Base-by-base conservation (phyloP, 139 green algal genomes). In the Pleodorina starrii region DNA sequence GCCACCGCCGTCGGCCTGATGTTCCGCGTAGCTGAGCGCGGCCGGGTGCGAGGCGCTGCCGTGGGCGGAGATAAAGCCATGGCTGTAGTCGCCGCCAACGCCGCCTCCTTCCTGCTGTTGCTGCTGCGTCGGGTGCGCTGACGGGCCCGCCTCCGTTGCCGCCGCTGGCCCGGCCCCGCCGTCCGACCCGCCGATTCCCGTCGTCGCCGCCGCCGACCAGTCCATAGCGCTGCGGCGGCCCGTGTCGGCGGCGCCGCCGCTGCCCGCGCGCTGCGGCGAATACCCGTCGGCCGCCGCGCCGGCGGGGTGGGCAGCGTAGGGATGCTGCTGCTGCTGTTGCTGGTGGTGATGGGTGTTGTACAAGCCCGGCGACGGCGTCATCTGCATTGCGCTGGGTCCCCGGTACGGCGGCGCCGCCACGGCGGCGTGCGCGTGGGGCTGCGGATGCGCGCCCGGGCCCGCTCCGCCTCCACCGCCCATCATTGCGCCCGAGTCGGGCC, bases 341-440 rank as follows among this genome's bases (percentile, higher is more conserved):
- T 84, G 75, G n/a, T 86, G 69, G 32, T 89, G 42, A 17, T 40
- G 32, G 51, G 50, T 44, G 43, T 46, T 68, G 29, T 23, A 7
- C 38, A 10, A 19, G 10, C 9, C 71, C 35, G 74, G 87, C 63
- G 57, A 59, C 35, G 48, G 82, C n/a, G 38, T 90, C 48, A 63
- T 78, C 21, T 90, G 86, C 80, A 90, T 79, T 5, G 87, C 68
- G 57, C 74, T 88, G 35, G 73, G 36, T 27, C 21, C 59, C 27
- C 51, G 38, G 35, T 44, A 60, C 63, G 46, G 21, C 38, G 35
- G 9, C 25, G 72, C 72, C 42, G 76, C 60, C 59, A 29, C 73
- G 40, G 69, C 74, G 44, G 38, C 77, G 46, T 83, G 43, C 17
- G 50, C 69, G 57, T 54, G 59, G 23, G 43, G 57, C 59, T 43